phyloP scores from a whole-genome alignment of 768 basidiomycete species.

The Pleurotus ostreatus region DNA sequence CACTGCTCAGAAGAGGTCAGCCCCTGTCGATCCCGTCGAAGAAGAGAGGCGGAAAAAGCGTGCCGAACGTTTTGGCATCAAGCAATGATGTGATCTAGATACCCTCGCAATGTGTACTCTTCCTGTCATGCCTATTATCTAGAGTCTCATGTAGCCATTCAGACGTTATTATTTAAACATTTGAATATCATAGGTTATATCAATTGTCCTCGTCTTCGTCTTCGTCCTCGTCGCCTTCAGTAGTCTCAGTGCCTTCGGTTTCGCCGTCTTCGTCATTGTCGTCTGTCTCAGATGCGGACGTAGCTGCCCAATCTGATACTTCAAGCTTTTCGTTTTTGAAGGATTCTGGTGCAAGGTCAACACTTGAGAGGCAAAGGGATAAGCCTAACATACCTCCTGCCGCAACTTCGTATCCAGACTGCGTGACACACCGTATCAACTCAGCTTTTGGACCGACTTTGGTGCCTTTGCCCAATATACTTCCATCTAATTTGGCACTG shows the following conservation, averaged over 20 bases:
- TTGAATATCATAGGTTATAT: not conserved
- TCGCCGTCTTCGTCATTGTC: not conserved
- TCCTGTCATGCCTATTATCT: too few relatives aligned
- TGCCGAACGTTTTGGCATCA: slow-evolving; percentile 57
- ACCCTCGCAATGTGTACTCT: too few relatives aligned
- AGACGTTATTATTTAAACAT: not conserved
- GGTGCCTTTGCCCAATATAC: slow-evolving; percentile 71
- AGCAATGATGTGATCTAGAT: slow-evolving; percentile 10
- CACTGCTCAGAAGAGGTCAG: slow-evolving; percentile 26
- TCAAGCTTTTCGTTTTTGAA: slow-evolving; percentile 40
- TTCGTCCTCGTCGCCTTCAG: not conserved
- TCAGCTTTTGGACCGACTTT: slow-evolving; percentile 70
- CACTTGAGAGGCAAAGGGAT: not conserved
- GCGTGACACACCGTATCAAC: slow-evolving; percentile 63
- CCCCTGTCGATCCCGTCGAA: slow-evolving; percentile 53
- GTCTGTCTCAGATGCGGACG: slow-evolving; percentile 15
- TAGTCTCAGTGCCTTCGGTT: not conserved
- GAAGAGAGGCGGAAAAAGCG: slow-evolving; percentile 53
- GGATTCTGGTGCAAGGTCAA: slow-evolving; percentile 33
- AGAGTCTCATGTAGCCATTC: too few relatives aligned
- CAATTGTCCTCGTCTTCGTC: not conserved
- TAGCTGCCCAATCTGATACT: slow-evolving; percentile 33
- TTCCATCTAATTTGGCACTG: slow-evolving; percentile 75
- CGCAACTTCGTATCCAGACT: slow-evolving; percentile 72
- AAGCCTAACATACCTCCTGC: slow-evolving; percentile 44